Evolutionary conservation across 2,329 filamentous ascomycete genomes (phyloP).

Genomic region (Colletotrichum navitas): DNA sequence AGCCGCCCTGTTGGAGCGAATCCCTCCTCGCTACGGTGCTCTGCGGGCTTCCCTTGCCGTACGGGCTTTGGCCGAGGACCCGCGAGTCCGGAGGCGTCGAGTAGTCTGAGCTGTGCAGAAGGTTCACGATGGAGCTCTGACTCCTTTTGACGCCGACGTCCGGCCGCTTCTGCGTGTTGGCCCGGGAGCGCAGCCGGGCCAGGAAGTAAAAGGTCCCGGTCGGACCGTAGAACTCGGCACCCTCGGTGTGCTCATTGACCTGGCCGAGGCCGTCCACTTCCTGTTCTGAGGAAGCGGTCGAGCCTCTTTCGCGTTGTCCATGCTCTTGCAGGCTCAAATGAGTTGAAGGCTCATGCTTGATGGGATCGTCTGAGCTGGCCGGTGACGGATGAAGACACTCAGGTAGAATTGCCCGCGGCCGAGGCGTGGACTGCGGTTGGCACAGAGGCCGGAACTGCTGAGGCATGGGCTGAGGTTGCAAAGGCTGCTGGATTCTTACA

Average conservation of each 20-base stretch:
- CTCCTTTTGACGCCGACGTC: not conserved
- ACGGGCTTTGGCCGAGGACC: conserved; percentile 14
- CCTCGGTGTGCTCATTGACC: conserved; percentile 41
- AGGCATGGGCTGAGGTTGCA: not conserved
- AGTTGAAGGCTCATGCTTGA: conserved; percentile 16
- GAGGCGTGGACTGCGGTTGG: not conserved
- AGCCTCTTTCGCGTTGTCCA: conserved; percentile 11
- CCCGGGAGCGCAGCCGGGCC: conserved; percentile 34
- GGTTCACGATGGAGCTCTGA: conserved; percentile 42
- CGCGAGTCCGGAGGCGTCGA: conserved; percentile 38
- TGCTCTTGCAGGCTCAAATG: conserved; percentile 1
- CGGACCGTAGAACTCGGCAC: conserved; percentile 41
- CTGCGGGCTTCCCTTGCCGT: conserved; percentile 26
- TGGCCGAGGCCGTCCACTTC: conserved; percentile 39
- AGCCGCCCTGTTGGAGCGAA: conserved; percentile 15
- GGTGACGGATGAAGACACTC: conserved; percentile 32
- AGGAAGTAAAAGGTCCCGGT: conserved; percentile 42
- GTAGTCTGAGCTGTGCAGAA: conserved; percentile 44
- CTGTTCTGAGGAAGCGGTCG: conserved; percentile 30
- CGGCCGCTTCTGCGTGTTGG: conserved; percentile 32
- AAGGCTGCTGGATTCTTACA: conserved; percentile 23
- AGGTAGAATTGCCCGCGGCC: not conserved
- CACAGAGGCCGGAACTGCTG: not conserved
- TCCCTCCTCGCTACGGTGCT: conserved; percentile 5
- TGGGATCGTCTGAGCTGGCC: conserved; percentile 33